Evolutionary conservation across 2,329 filamentous ascomycete genomes (phyloP).

Genomic region (Fusarium coicis): DNA sequence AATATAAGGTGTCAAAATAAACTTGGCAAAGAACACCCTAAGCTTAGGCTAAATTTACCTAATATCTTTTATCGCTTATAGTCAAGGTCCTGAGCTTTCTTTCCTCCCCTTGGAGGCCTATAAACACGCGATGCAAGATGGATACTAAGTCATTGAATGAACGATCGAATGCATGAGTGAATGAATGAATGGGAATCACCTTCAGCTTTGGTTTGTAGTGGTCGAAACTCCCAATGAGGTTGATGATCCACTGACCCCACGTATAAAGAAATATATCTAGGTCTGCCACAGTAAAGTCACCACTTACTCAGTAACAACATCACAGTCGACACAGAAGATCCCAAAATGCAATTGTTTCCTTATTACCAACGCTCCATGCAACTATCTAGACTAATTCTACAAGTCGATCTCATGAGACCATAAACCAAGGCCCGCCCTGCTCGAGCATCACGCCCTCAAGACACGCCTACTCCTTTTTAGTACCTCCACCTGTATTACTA

Average conservation of each 20-base stretch:
- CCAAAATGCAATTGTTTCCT: not conserved
- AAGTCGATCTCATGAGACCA: conserved; percentile 30
- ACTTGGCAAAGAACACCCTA: no score
- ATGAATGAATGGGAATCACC: not conserved
- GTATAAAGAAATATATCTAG: not conserved
- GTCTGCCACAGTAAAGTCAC: not conserved
- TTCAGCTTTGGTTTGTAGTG: not conserved
- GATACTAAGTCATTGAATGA: not conserved
- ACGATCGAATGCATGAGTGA: not conserved
- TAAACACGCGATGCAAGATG: not conserved
- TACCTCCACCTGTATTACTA: conserved; percentile 25
- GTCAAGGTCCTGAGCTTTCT: no score
- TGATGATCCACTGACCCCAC: not conserved
- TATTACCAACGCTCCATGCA: conserved; percentile 13
- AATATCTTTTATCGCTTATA: no score
- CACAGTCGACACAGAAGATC: not conserved
- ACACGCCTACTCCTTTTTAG: conserved; percentile 12
- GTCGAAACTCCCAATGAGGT: not conserved
- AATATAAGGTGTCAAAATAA: no score
- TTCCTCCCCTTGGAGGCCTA: no score
- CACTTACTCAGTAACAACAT: not conserved
- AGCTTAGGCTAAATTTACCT: no score
- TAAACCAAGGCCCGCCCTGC: conserved; percentile 5
- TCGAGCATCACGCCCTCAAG: not conserved
- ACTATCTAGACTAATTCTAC: conserved; percentile 45